Percentiles rank a stretch among this genome's conserved stretches.
These are phyloP conservation scores for Mesotaenium endlicherianum DNA, from an alignment of 139 green algal genomes.

Conservation along the genomic window DNA sequence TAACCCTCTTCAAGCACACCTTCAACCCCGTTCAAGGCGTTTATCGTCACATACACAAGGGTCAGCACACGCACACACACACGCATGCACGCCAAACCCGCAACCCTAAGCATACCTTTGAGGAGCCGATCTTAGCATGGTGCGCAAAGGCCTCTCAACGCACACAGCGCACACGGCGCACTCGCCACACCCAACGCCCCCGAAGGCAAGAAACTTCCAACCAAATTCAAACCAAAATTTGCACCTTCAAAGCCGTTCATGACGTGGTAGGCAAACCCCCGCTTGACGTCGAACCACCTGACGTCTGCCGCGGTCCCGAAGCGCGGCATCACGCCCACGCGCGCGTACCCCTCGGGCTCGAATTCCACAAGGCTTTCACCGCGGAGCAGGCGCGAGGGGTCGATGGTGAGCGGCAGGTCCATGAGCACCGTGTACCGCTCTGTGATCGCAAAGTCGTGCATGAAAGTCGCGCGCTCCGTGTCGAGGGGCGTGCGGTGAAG, in stretches of 20 bases:
- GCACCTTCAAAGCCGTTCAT: conserved; percentile 47
- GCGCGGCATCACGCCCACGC: conserved; percentile 41
- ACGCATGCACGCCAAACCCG: no score
- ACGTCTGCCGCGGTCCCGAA: conserved; percentile 7
- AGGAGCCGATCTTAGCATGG: no score
- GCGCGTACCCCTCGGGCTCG: background rate
- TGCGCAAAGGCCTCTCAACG: no score
- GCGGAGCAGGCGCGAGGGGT: conserved; percentile 5
- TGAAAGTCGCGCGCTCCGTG: conserved; percentile 19
- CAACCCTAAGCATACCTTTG: no score
- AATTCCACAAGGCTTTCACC: conserved; percentile 33
- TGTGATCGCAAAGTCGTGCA: conserved; percentile 52
- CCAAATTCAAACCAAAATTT: conserved; percentile 6
- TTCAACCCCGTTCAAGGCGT: no score
- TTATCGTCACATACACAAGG: no score
- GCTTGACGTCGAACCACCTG: conserved; percentile 36
- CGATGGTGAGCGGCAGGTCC: conserved; percentile 30
- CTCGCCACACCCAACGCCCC: no score
- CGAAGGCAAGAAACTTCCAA: no score
- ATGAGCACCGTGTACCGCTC: conserved; percentile 40
- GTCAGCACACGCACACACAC: no score
- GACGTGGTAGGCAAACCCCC: conserved; percentile 35
- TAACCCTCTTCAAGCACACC: no score
- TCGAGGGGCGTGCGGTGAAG: conserved; percentile 5
- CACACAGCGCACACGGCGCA: no score